Conservation (phyloP, 2,329 filamentous ascomycete genomes). For the Trichoderma endophyticum region DNA sequence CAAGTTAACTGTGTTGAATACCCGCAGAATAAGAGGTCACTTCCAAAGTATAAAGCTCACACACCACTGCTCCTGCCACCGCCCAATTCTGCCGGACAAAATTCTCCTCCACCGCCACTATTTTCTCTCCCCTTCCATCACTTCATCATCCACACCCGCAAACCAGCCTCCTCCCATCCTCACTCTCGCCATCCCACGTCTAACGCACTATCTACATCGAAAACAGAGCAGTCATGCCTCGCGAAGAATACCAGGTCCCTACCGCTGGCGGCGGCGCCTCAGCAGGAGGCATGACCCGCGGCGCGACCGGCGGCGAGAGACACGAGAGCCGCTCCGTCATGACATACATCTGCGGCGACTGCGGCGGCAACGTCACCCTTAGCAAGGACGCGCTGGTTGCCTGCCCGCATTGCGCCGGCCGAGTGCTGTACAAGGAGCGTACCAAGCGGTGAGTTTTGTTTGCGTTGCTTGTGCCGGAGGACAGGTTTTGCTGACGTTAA, state of each 20-base stretch:
- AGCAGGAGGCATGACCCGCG: constrained; percentile 39
- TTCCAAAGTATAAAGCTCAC: not conserved
- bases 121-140: constrained; percentile 19
- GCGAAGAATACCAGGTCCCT: constrained; percentile 76
- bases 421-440: constrained; percentile 95
- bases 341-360: constrained; percentile 44
- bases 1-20: not conserved
- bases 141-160: not conserved
- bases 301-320: constrained; percentile 37
- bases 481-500: not conserved
- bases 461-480: not conserved
- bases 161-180: not conserved
- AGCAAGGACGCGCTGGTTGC: constrained; percentile 49
- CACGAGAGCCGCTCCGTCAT: constrained; percentile 38
- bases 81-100: constrained; percentile 26
- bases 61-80: constrained; percentile 18
- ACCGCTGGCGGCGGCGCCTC: constrained; percentile 44
- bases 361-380: constrained; percentile 40
- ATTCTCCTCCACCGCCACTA: constrained; percentile 22
- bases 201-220: no score
- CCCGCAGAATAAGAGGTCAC: not conserved
- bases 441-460: constrained; percentile 76
- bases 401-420: constrained; percentile 70
- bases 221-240: constrained; percentile 49
- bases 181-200: no score